Evolutionary conservation across 2,329 filamentous ascomycete genomes (phyloP).

Genomic region (Xenoacremonium recifei): DNA sequence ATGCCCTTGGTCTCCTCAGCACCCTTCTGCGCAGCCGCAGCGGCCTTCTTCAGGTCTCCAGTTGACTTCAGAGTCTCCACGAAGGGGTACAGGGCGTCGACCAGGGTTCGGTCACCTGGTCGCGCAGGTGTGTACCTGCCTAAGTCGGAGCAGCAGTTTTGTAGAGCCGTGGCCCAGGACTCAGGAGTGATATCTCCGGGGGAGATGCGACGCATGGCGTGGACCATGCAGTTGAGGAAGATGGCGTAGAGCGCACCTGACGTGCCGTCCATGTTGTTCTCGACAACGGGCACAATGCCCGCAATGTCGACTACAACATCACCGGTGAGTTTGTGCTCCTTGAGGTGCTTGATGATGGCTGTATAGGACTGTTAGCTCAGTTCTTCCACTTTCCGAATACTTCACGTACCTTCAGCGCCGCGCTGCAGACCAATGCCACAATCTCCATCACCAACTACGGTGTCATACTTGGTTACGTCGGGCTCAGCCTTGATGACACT

Average conservation of each 20-base stretch:
- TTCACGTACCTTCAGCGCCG: conserved; percentile 69
- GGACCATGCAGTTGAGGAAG: conserved; percentile 82
- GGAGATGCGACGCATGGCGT: conserved; percentile 49
- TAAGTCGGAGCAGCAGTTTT: conserved; percentile 68
- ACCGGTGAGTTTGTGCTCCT: conserved; percentile 43
- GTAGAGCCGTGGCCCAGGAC: conserved; percentile 63
- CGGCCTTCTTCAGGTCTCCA: conserved; percentile 69
- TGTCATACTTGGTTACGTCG: conserved; percentile 72
- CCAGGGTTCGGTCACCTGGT: conserved; percentile 83
- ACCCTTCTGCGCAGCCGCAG: conserved; percentile 70
- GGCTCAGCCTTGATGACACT: conserved; percentile 65
- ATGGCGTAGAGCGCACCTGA: conserved; percentile 69
- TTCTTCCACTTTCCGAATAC: not conserved
- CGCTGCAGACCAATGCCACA: conserved; percentile 84
- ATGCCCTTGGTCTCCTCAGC: conserved; percentile 87
- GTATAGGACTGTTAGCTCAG: not conserved
- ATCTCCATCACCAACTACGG: conserved; percentile 86
- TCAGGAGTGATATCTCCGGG: conserved; percentile 39
- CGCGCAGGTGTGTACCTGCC: conserved; percentile 85
- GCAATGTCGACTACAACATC: conserved; percentile 54
- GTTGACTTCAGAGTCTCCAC: conserved; percentile 67
- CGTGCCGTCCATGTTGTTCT: conserved; percentile 60
- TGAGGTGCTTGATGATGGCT: conserved; percentile 54
- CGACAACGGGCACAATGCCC: conserved; percentile 52
- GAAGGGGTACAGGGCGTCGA: conserved; percentile 89